Evolutionary conservation across 306 rosid species (phyloP), one percentile per base, ranked within the genome.

Genomic region (Pachyrhizus erosus): DNA sequence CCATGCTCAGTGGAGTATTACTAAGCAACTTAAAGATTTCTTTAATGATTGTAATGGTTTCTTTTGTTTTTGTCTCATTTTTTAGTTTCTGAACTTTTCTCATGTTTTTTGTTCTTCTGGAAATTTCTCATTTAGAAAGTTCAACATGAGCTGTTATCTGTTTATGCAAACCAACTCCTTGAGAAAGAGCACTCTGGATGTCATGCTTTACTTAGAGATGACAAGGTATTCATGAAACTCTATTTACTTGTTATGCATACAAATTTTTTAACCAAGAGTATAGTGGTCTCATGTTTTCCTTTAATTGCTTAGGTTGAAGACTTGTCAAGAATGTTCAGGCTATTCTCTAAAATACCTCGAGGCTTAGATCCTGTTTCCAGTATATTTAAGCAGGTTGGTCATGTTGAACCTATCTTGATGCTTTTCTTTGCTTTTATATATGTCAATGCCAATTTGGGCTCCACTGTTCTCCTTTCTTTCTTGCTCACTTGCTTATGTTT

Each of bases 301-400:
- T 73, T 52, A 57, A 73, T 68, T 83, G 60, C 69, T 39, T 64
- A 95, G 99, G 93, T 89, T 75, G 96, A 87, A 33, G 99, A 95
- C 89, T 84, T 95, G 84, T 91, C 99, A 80, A 89, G 97, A 84
- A 95, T 95, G 99, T 95, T 95, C 89, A 90, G 99, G 90, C 98
- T 95, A 75, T 95, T 93, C 79, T 93, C 97, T 81, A 95, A 95
- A 91, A 91, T 95, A 88, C 94, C 94, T 79, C 81, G 83, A 12
- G 99, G 99, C 21, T 84, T 95, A 74, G 99, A 93, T 86, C 99
- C 98, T 48, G 97, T 95, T 82, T 91, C 99, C 23, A 85, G 81
- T 71, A 93, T 90, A 73, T 95, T 95, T 84, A 95, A 93, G 90
- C 95, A 90, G 98, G 99, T 95, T 80, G 78, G 73, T 78, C 58